Evolutionary conservation across 805 yeast species (phyloP).

Genomic region (Wickerhamiella qilinensis): DNA sequence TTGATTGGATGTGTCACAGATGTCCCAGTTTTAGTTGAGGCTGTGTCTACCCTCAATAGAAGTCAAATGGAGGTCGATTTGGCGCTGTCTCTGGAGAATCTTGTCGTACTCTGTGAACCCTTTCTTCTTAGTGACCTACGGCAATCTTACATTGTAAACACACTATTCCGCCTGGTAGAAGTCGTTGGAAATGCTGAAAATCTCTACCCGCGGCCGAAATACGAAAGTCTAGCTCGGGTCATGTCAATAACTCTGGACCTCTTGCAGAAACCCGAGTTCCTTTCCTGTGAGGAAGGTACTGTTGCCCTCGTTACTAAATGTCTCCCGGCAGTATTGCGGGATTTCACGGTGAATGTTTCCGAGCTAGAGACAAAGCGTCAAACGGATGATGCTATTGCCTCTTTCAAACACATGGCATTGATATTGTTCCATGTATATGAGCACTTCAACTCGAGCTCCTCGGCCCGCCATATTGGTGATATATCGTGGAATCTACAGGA

Average conservation of each 20-base stretch:
- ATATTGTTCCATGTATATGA: no score
- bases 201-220: neutral
- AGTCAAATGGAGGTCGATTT: neutral
- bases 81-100: neutral
- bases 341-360: neutral
- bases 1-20: neutral
- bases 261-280: neutral
- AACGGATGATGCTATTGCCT: neutral
- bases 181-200: neutral
- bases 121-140: neutral
- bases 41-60: neutral
- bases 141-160: neutral
- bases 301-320: neutral
- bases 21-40: neutral
- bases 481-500: neutral
- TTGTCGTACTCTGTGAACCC: neutral
- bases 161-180: neutral
- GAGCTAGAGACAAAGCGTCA: neutral
- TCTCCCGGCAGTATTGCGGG: neutral
- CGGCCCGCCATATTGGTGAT: neutral
- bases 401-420: neutral
- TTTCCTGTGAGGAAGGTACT: neutral
- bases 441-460: neutral
- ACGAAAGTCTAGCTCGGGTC: neutral
- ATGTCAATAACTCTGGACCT: neutral